phyloP scores from a whole-genome alignment of 345 rosid species.

The Carallia brachiata region DNA sequence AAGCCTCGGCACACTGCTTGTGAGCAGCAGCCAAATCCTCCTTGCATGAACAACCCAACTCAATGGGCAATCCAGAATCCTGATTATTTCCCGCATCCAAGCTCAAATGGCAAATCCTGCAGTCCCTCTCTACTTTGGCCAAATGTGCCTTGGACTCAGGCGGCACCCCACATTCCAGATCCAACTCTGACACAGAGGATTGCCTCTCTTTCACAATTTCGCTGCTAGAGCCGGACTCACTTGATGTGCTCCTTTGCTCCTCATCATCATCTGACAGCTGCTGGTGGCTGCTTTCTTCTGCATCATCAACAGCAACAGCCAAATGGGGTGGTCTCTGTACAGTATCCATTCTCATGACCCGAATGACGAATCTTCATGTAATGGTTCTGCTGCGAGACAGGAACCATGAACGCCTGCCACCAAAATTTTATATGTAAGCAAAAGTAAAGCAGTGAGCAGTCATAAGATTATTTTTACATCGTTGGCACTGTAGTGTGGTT shows the following conservation, averaged over 20 bases:
- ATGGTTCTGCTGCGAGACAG: constrained; percentile 10
- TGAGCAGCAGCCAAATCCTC: constrained; percentile 38
- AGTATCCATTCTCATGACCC: constrained; percentile 47
- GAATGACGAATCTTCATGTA: constrained; percentile 53
- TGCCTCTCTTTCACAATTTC: constrained; percentile 27
- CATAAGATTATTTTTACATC: neutral
- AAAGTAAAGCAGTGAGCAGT: neutral
- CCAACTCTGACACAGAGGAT: constrained; percentile 25
- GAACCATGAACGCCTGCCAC: constrained; percentile 37
- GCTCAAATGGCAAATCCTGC: constrained; percentile 36
- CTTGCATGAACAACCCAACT: constrained; percentile 34
- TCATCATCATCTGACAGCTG: constrained; percentile 27
- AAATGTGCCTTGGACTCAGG: constrained; percentile 32
- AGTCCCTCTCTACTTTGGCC: constrained; percentile 25
- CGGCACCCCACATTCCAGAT: constrained; percentile 23
- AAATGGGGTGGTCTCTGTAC: constrained; percentile 36
- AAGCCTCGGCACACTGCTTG: constrained; percentile 34
- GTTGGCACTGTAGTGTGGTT: constrained; percentile 4
- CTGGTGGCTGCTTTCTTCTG: constrained; percentile 10
- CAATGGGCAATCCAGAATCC: constrained; percentile 28
- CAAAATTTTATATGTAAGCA: constrained; percentile 1
- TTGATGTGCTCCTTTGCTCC: constrained; percentile 25
- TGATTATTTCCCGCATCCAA: constrained; percentile 24
- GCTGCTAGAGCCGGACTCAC: constrained; percentile 20
- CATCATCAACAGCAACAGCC: constrained; percentile 23